Evolutionary conservation across 2,329 filamentous ascomycete species (phyloP).

Genomic region (Exophiala alcalophila): DNA sequence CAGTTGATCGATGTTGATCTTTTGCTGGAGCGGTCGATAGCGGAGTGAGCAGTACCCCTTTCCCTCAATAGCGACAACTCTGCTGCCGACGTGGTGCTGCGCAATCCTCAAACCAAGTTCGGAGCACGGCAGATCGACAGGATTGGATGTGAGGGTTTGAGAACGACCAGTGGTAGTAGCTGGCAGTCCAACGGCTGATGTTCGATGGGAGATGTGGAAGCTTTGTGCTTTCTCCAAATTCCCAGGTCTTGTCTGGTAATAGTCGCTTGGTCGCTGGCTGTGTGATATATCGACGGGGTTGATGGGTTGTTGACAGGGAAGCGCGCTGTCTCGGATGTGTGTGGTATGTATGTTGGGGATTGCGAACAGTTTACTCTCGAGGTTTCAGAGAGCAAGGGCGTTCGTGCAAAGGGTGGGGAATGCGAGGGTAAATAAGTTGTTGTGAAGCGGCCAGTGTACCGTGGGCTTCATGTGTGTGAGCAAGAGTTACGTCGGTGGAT

Average conservation of each 20-base stretch:
- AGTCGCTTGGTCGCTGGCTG: neutral
- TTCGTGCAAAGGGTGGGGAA: constrained; percentile 20
- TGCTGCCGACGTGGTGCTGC: constrained; percentile 13
- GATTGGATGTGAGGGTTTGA: constrained; percentile 17
- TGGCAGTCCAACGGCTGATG: constrained; percentile 11
- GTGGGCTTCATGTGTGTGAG: constrained; percentile 1
- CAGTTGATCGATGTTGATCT: constrained; percentile 25
- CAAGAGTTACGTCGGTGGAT: constrained; percentile 24
- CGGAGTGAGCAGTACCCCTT: constrained; percentile 26
- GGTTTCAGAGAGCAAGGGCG: constrained; percentile 14
- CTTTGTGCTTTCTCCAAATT: constrained; percentile 1
- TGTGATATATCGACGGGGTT: neutral
- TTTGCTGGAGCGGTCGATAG: constrained; percentile 25
- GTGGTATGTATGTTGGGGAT: constrained; percentile 19
- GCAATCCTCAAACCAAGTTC: constrained; percentile 23
- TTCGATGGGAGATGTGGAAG: constrained; percentile 2
- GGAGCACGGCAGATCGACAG: constrained; percentile 29
- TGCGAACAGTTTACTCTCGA: constrained; percentile 5
- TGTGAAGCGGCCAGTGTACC: constrained; percentile 14
- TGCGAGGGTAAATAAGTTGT: constrained; percentile 26
- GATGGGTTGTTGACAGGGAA: neutral
- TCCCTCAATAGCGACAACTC: constrained; percentile 23
- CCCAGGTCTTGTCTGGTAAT: neutral
- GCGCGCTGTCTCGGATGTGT: constrained; percentile 9
- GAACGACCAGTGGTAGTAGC: constrained; percentile 2